Conservation (phyloP, 1,139 yeast genomes). For the Diutina siamensis region DNA sequence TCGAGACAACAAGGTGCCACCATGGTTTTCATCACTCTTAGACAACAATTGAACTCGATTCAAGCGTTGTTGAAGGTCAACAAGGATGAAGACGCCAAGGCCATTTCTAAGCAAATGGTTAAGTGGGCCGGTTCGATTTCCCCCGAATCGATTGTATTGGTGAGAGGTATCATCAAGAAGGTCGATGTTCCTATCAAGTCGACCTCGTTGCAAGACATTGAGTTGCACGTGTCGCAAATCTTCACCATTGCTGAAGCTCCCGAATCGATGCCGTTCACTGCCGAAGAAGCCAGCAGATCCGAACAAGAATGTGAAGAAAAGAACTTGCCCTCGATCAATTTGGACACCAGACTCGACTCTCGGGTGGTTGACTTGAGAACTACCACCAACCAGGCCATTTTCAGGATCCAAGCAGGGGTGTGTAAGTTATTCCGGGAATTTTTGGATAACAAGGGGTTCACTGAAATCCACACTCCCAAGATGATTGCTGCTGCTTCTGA, state of each 20-base stretch:
- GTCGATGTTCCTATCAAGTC: constrained; percentile 83
- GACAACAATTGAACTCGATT: constrained; percentile 91
- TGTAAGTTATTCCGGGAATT: constrained; percentile 84
- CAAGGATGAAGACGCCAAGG: constrained; percentile 21
- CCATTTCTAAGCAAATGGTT: constrained; percentile 88
- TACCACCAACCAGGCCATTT: constrained; percentile 92
- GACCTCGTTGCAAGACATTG: constrained; percentile 86
- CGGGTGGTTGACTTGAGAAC: constrained; percentile 96
- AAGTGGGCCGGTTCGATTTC: constrained; percentile 87
- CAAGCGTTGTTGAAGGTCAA: constrained; percentile 48
- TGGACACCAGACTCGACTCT: constrained; percentile 90
- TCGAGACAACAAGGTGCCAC: constrained; percentile 95
- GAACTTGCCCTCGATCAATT: constrained; percentile 85
- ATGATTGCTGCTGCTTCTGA: constrained; percentile 91
- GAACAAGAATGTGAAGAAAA: constrained; percentile 91
- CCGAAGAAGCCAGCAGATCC: constrained; percentile 93
- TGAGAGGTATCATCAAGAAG: constrained; percentile 73
- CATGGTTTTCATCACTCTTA: constrained; percentile 77
- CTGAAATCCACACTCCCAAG: constrained; percentile 94
- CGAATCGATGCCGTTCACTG: constrained; percentile 80
- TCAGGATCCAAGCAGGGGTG: constrained; percentile 87
- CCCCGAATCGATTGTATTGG: constrained; percentile 84
- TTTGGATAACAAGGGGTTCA: constrained; percentile 53
- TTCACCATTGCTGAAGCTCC: constrained; percentile 81
- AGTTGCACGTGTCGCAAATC: constrained; percentile 65